These are phyloP conservation scores for Dactylis glomerata DNA, from an alignment of 176 grass and related monocot genomes.

Conservation along the genomic window DNA sequence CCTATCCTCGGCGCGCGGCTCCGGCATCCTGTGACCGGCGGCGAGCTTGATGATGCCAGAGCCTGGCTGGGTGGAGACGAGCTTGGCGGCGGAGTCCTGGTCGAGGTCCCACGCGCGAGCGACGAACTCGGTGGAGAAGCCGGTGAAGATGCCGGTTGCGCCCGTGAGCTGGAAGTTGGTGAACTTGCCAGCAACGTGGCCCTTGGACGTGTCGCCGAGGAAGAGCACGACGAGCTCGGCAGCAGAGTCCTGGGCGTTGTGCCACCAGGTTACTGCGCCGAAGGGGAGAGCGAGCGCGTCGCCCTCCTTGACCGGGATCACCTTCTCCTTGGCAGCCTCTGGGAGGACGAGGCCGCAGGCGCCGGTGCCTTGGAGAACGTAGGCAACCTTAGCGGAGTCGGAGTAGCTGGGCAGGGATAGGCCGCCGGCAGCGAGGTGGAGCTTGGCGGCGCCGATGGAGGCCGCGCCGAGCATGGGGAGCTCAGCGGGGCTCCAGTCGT, in stretches of 20 bases:
- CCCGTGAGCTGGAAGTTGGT: conserved; percentile 68
- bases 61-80: conserved; percentile 49
- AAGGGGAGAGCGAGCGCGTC: conserved; percentile 71
- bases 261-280: conserved; percentile 70
- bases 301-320: conserved; percentile 60
- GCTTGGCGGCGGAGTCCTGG: conserved; percentile 26
- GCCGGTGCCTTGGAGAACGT: conserved; percentile 58
- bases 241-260: conserved; percentile 35
- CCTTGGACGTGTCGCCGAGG: conserved; percentile 74
- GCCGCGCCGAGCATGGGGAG: conserved; percentile 69
- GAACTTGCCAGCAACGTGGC: conserved; percentile 51
- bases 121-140: conserved; percentile 72
- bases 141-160: conserved; percentile 63
- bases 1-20: conserved; percentile 25
- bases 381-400: conserved; percentile 77
- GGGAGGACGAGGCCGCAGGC: conserved; percentile 45
- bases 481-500: conserved; percentile 54
- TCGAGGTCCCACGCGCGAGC: conserved; percentile 60
- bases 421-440: conserved; percentile 44
- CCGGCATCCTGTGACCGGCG: conserved; percentile 43
- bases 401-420: conserved; percentile 69
- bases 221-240: conserved; percentile 59
- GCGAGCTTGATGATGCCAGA: conserved; percentile 38
- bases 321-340: conserved; percentile 59
- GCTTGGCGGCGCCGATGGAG: conserved; percentile 75